Evolutionary conservation across 805 yeast genomes (phyloP).

Genomic region (Nakazawaea molendinolei): DNA sequence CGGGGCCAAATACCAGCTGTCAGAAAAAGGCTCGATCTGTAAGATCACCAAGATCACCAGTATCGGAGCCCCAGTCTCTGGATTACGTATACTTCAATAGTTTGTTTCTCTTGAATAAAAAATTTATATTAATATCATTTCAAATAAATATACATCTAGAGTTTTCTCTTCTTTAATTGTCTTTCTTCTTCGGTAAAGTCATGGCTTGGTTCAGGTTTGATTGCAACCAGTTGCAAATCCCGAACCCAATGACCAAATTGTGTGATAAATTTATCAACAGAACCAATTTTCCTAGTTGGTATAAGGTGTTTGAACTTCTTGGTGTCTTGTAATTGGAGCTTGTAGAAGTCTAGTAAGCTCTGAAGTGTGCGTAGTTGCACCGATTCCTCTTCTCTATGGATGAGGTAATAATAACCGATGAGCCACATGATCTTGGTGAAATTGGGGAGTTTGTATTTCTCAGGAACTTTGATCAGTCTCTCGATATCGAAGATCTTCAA

Average conservation of each 20-base stretch:
- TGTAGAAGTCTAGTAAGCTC: slow-evolving; percentile 19
- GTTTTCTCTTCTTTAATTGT: too few species aligned
- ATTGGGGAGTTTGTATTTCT: slow-evolving; percentile 71
- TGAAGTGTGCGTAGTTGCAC: slow-evolving; percentile 18
- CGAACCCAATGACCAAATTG: slow-evolving; percentile 19
- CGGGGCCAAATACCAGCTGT: slow-evolving; percentile 78
- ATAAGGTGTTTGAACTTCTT: slow-evolving; percentile 14
- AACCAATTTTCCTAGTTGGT: slow-evolving; percentile 20
- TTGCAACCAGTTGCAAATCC: neutral
- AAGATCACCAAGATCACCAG: slow-evolving; percentile 66
- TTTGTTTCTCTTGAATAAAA: neutral
- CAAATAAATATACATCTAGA: slow-evolving; percentile 7
- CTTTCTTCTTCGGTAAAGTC: too few species aligned
- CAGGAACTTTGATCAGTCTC: slow-evolving; percentile 61
- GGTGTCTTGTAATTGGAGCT: slow-evolving; percentile 12
- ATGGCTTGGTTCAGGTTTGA: neutral
- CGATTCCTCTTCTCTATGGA: slow-evolving; percentile 3
- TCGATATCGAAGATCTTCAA: slow-evolving; percentile 58
- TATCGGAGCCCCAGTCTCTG: slow-evolving; percentile 90
- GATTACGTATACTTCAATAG: slow-evolving; percentile 50
- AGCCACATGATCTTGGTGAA: slow-evolving; percentile 69
- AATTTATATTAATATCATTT: neutral
- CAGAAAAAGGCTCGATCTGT: slow-evolving; percentile 76
- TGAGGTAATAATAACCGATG: slow-evolving; percentile 39
- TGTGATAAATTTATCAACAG: slow-evolving; percentile 17